Conservation (phyloP, 116 monocot species). For the Cymodocea nodosa region DNA sequence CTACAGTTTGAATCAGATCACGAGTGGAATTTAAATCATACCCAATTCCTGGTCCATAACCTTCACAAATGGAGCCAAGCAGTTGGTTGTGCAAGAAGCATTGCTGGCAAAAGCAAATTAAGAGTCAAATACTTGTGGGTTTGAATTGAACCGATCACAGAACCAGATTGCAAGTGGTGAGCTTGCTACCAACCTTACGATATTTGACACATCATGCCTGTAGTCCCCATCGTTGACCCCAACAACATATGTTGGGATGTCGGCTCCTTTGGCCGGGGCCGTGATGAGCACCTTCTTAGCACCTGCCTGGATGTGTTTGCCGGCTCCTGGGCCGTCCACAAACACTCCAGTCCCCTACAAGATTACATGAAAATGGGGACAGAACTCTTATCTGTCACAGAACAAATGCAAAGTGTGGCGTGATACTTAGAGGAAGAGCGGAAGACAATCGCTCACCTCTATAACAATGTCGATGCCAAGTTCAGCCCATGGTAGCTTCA, state of each 20-base stretch:
- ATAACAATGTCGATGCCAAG: constrained; percentile 98
- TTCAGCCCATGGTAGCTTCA: constrained; percentile 90
- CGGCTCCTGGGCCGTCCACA: constrained; percentile 91
- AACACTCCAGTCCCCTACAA: constrained; percentile 87
- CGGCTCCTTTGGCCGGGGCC: constrained; percentile 81
- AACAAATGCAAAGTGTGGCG: no score
- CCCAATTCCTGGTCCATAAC: constrained; percentile 86
- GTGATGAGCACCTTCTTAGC: constrained; percentile 96
- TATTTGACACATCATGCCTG: constrained; percentile 56
- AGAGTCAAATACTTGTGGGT: background rate
- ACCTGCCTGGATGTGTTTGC: constrained; percentile 92
- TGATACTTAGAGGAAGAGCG: no score
- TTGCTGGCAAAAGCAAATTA: constrained; percentile 45
- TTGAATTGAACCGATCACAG: no score
- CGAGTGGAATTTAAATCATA: background rate
- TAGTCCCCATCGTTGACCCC: constrained; percentile 99
- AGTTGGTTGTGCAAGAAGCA: constrained; percentile 96
- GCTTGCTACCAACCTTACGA: constrained; percentile 38
- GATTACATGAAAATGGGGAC: background rate
- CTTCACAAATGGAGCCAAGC: constrained; percentile 90
- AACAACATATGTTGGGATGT: constrained; percentile 88
- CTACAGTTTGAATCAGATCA: no score
- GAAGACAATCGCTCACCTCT: constrained; percentile 31
- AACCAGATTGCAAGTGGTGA: no score
- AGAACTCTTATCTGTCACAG: background rate